These are phyloP conservation scores for Chaetomiaceae sp. DNA, from an alignment of 2,329 filamentous ascomycete species.

Conservation along the genomic window DNA sequence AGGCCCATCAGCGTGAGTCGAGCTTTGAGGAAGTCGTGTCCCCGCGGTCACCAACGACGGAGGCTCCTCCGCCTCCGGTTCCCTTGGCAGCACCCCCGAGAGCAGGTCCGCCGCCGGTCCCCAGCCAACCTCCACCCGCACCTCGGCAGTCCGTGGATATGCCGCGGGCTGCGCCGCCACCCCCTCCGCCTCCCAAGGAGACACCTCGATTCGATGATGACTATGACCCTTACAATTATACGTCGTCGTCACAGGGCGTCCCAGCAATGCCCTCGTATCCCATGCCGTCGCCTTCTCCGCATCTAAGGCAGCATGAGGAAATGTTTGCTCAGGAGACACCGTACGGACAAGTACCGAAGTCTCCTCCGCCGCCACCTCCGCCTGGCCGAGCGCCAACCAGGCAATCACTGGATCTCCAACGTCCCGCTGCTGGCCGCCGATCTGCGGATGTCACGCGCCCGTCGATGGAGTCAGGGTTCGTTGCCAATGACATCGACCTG, in stretches of 20 bases:
- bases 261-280: slow-evolving; percentile 31
- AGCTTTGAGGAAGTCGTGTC: slow-evolving; percentile 68
- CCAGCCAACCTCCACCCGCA: slow-evolving; percentile 35
- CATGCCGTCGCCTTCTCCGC: slow-evolving; percentile 32
- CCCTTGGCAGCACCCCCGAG: slow-evolving; percentile 48
- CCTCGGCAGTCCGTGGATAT: slow-evolving; percentile 64
- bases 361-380: slow-evolving; percentile 38
- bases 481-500: slow-evolving; percentile 83
- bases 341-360: slow-evolving; percentile 42
- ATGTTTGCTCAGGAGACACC: slow-evolving; percentile 44
- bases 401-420: slow-evolving; percentile 62
- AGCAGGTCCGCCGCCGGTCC: slow-evolving; percentile 46
- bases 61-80: slow-evolving; percentile 42
- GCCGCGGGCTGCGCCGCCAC: slow-evolving; percentile 66
- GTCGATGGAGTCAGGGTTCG: slow-evolving; percentile 73
- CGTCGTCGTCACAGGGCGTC: slow-evolving; percentile 32
- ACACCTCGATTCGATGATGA: slow-evolving; percentile 50
- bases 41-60: slow-evolving; percentile 51
- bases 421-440: slow-evolving; percentile 44
- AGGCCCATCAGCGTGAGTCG: slow-evolving; percentile 71
- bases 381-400: slow-evolving; percentile 40
- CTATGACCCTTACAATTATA: slow-evolving; percentile 64
- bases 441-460: slow-evolving; percentile 75
- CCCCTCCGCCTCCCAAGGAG: slow-evolving; percentile 52
- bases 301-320: slow-evolving; percentile 43